phyloP scores from a whole-genome alignment of 1,139 yeast genomes.

The Ogataea hybrid region DNA sequence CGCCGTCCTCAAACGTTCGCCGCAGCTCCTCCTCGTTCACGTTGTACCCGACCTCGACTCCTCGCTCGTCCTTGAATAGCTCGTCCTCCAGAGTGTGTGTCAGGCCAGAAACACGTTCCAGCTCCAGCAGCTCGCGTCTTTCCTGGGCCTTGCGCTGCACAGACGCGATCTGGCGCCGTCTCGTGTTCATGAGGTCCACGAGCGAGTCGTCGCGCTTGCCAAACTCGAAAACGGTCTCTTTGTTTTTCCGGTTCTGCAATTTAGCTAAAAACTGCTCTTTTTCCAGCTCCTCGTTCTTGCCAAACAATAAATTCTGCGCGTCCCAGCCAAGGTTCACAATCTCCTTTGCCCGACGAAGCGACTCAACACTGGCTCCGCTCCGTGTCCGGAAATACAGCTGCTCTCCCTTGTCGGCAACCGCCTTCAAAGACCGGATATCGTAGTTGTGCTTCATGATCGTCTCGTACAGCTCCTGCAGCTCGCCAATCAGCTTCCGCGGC shows the following conservation, averaged over 20 bases:
- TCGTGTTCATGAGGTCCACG: slow-evolving; percentile 78
- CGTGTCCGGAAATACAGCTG: slow-evolving; percentile 82
- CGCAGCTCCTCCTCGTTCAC: slow-evolving; percentile 50
- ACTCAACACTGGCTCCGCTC: slow-evolving; percentile 81
- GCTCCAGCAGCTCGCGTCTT: slow-evolving; percentile 63
- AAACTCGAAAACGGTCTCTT: slow-evolving; percentile 95
- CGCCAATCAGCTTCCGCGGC: slow-evolving; percentile 73
- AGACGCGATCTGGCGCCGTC: slow-evolving; percentile 79
- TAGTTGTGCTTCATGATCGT: slow-evolving; percentile 61
- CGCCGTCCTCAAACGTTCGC: slow-evolving; percentile 63
- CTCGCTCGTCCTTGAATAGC: slow-evolving; percentile 49
- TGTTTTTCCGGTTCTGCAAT: slow-evolving; percentile 62
- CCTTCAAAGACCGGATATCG: slow-evolving; percentile 63
- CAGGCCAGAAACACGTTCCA: slow-evolving; percentile 75
- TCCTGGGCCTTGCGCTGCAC: slow-evolving; percentile 78
- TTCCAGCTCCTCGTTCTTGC: slow-evolving; percentile 68
- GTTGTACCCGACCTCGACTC: slow-evolving; percentile 56
- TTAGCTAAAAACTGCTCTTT: slow-evolving; percentile 71
- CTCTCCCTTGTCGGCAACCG: slow-evolving; percentile 85
- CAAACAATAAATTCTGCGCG: slow-evolving; percentile 76
- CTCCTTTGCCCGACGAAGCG: slow-evolving; percentile 82
- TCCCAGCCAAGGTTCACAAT: slow-evolving; percentile 85
- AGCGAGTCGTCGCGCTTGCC: slow-evolving; percentile 67
- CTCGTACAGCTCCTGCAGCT: slow-evolving; percentile 68
- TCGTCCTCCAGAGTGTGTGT: slow-evolving; percentile 74